Evolutionary conservation across 352 stramenopile genomes (phyloP).

Genomic region (Globisporangium camurandrum): DNA sequence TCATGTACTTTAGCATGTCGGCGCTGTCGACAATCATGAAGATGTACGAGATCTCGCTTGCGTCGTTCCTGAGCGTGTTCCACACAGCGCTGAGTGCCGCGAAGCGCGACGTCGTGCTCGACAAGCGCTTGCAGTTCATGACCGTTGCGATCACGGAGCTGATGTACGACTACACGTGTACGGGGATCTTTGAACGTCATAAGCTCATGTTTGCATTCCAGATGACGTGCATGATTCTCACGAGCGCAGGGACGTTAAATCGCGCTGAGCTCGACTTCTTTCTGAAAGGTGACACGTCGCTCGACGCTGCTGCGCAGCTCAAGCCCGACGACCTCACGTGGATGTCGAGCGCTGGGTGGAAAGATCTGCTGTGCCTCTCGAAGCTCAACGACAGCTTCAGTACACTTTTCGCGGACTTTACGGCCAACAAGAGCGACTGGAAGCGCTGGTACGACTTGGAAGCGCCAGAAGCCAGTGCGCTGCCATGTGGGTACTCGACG

Average conservation of each 20-base stretch:
- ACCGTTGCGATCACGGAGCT: slow-evolving; percentile 88
- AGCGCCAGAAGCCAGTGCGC: slow-evolving; percentile 68
- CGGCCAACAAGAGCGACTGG: slow-evolving; percentile 58
- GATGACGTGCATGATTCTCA: slow-evolving; percentile 95
- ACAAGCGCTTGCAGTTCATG: slow-evolving; percentile 86
- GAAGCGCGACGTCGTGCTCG: slow-evolving; percentile 87
- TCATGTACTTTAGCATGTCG: slow-evolving; percentile 94
- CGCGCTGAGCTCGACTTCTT: slow-evolving; percentile 92
- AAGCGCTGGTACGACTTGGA: slow-evolving; percentile 93
- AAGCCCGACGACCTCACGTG: slow-evolving; percentile 76
- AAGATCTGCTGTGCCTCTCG: slow-evolving; percentile 85
- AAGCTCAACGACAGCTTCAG: slow-evolving; percentile 66
- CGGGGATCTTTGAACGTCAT: slow-evolving; percentile 95
- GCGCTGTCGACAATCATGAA: slow-evolving; percentile 90
- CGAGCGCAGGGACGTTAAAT: slow-evolving; percentile 76
- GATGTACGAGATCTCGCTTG: slow-evolving; percentile 95
- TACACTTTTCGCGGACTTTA: slow-evolving; percentile 43
- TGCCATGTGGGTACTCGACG: slow-evolving; percentile 78
- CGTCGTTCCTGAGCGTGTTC: slow-evolving; percentile 90
- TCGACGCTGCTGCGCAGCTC: slow-evolving; percentile 61
- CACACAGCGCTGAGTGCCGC: slow-evolving; percentile 85
- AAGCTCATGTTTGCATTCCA: slow-evolving; percentile 97
- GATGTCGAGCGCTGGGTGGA: slow-evolving; percentile 88
- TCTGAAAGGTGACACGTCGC: slow-evolving; percentile 93
- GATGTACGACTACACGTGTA: slow-evolving; percentile 97